A percentile compares a stretch with the other conserved stretches of the same genome.
phyloP scores from a whole-genome alignment of 148 eudicot genomes.

The Amaranthus cruentus region DNA sequence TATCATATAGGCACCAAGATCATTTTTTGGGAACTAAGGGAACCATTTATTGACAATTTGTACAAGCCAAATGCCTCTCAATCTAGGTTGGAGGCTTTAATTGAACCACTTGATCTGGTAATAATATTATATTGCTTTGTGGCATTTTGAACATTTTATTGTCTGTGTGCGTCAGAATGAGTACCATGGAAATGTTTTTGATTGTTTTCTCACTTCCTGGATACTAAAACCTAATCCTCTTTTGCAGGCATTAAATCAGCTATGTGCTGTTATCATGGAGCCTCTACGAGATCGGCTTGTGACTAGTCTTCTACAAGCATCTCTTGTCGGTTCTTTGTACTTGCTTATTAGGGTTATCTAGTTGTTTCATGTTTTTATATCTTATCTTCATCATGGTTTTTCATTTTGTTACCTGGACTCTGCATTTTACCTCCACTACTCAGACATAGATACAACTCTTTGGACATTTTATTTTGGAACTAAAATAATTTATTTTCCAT shows the following conservation, averaged over 20 bases:
- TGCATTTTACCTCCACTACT: too few species aligned
- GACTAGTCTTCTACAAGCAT: conserved; percentile 95
- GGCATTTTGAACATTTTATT: background rate
- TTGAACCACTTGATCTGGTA: conserved; percentile 94
- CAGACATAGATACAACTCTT: too few species aligned
- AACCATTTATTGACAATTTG: conserved; percentile 79
- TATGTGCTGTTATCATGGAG: conserved; percentile 74
- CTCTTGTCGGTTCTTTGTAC: conserved; percentile 50
- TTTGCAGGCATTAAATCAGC: conserved; percentile 78
- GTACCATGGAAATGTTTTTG: background rate
- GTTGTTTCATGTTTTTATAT: background rate
- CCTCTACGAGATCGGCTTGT: conserved; percentile 93
- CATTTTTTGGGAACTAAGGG: conserved; percentile 91
- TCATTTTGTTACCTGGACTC: too few species aligned
- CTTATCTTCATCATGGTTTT: background rate
- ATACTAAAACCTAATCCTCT: conserved; percentile 7
- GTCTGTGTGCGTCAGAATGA: background rate
- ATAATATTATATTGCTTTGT: conserved; percentile 11
- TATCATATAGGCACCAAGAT: conserved; percentile 75
- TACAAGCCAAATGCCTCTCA: conserved; percentile 86
- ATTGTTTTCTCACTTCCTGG: background rate
- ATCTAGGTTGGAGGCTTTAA: conserved; percentile 70
- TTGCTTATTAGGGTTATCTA: background rate
- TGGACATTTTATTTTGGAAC: too few species aligned
- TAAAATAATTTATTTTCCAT: too few species aligned